Evolutionary conservation across 495 filamentous ascomycete genomes (phyloP).

Genomic region (Aspergillus bertholletiae): DNA sequence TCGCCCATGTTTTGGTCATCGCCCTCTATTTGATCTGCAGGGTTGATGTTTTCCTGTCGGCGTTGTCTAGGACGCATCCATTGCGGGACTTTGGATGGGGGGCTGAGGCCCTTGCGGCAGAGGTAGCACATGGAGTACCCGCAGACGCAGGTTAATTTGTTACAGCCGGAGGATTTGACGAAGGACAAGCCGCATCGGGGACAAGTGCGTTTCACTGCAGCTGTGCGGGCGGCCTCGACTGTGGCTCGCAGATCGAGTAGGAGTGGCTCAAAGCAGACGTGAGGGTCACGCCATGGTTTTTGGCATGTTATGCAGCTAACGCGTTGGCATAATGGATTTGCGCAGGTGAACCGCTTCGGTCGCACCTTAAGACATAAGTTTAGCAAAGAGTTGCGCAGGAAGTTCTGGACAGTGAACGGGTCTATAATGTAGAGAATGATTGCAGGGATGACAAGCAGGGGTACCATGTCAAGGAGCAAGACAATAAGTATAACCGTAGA

Average conservation of each 20-base stretch:
- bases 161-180: constrained; percentile 89
- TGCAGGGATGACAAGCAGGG: constrained; percentile 48
- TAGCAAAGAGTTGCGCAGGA: constrained; percentile 52
- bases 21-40: constrained; percentile 10
- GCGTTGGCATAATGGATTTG: constrained; percentile 58
- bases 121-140: constrained; percentile 98
- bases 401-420: constrained; percentile 29
- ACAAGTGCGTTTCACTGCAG: constrained; percentile 93
- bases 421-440: constrained; percentile 42
- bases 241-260: constrained; percentile 74
- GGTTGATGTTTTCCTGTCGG: constrained; percentile 20
- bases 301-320: constrained; percentile 74
- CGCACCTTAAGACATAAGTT: constrained; percentile 62
- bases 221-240: constrained; percentile 85
- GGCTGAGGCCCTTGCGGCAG: constrained; percentile 57
- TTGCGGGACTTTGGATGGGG: constrained; percentile 15
- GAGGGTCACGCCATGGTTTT: constrained; percentile 63
- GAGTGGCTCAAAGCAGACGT: constrained; percentile 62
- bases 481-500: constrained; percentile 32
- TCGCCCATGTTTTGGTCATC: constrained; percentile 18
- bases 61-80: constrained; percentile 7
- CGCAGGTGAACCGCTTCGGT: constrained; percentile 72
- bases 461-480: constrained; percentile 46
- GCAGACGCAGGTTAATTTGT: constrained; percentile 96
- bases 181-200: constrained; percentile 86